Evolutionary conservation across 78 protist species (phyloP).

Genomic region (Polysphondylium violaceum): DNA sequence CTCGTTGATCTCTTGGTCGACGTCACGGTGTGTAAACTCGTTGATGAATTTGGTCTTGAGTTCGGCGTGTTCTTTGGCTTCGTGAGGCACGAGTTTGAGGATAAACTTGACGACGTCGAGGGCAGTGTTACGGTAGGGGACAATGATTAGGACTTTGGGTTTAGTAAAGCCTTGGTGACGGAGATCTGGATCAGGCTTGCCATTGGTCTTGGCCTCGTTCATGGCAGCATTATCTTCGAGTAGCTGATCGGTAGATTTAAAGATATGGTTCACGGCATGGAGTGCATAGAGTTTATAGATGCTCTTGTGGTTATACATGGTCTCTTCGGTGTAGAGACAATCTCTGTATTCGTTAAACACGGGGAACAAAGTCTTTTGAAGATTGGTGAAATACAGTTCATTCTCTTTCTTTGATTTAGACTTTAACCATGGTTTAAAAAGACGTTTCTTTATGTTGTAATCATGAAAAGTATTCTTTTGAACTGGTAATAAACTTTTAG

Average conservation of each 20-base stretch:
- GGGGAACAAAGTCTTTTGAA: slow-evolving; percentile 58
- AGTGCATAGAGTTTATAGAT: slow-evolving; percentile 53
- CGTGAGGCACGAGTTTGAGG: slow-evolving; percentile 69
- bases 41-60: slow-evolving; percentile 37
- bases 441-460: slow-evolving; percentile 44
- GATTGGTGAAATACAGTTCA: slow-evolving; percentile 47
- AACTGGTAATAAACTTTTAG: slow-evolving; percentile 16
- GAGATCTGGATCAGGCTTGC: slow-evolving; percentile 28
- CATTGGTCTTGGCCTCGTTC: slow-evolving; percentile 1
- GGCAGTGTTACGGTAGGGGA: slow-evolving; percentile 75
- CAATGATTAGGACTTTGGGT: slow-evolving; percentile 70
- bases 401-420: slow-evolving; percentile 56
- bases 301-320: slow-evolving; percentile 48
- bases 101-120: slow-evolving; percentile 55
- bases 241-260: slow-evolving; percentile 62
- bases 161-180: slow-evolving; percentile 81
- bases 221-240: slow-evolving; percentile 30
- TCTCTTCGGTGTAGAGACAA: slow-evolving; percentile 44
- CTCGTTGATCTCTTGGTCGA: slow-evolving; percentile 9
- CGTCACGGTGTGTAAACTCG: slow-evolving; percentile 11
- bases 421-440: slow-evolving; percentile 70
- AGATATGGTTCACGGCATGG: slow-evolving; percentile 75
- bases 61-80: slow-evolving; percentile 9
- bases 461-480: slow-evolving; percentile 44
- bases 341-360: slow-evolving; percentile 66